A percentile compares a stretch with the other conserved stretches of the same genome.
Conservation (phyloP, 306 rosid genomes). For the Notholithocarpus densiflorus region DNA sequence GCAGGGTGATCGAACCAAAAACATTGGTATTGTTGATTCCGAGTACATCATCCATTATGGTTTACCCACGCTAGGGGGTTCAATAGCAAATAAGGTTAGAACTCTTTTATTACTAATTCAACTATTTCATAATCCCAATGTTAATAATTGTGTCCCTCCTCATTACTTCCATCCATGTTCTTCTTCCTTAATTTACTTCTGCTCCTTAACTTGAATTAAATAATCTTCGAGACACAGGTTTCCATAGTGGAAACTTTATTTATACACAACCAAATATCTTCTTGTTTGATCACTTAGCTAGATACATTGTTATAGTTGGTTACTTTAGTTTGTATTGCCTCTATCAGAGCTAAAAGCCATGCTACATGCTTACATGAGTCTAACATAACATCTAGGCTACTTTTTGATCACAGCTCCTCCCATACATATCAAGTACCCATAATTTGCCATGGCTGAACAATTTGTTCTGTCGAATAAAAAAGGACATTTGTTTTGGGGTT, state of each 20-base stretch:
- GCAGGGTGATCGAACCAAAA: conserved; percentile 49
- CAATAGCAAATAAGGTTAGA: conserved; percentile 26
- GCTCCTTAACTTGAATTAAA: neutral
- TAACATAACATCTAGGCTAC: neutral
- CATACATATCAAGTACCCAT: neutral
- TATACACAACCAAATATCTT: neutral
- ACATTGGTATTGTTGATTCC: conserved; percentile 47
- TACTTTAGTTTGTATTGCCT: neutral
- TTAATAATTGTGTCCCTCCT: neutral
- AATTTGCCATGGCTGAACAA: neutral
- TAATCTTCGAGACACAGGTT: neutral
- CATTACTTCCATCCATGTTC: neutral
- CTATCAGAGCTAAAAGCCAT: neutral
- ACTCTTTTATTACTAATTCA: neutral
- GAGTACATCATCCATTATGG: conserved; percentile 44
- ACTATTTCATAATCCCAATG: neutral
- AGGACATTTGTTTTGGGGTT: neutral
- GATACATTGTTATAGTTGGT: neutral
- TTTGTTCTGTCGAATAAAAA: neutral
- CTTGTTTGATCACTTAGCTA: neutral
- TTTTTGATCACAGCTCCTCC: neutral
- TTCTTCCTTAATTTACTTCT: neutral
- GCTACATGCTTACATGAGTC: neutral
- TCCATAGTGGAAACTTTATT: neutral
- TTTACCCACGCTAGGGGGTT: conserved; percentile 43